Evolutionary conservation across 2,329 filamentous ascomycete species (phyloP).

Genomic region (Pseudogymnoascus sp.): DNA sequence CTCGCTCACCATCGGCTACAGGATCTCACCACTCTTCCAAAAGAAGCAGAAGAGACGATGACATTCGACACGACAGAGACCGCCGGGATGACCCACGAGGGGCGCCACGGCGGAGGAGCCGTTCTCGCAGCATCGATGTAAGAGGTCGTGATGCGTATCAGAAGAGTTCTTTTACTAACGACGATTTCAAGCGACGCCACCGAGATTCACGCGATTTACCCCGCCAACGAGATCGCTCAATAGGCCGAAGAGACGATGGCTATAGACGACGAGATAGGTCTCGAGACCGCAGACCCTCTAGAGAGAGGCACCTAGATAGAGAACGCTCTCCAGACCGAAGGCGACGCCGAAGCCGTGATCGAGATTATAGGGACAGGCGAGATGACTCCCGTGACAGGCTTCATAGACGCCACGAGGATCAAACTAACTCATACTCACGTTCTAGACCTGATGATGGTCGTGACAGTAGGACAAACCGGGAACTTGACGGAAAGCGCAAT

Average conservation of each 20-base stretch:
- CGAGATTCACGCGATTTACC: constrained; percentile 48
- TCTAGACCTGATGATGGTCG: constrained; percentile 58
- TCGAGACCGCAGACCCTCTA: constrained; percentile 54
- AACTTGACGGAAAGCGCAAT: constrained; percentile 39
- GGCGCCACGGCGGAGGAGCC: constrained; percentile 44
- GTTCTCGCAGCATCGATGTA: constrained; percentile 55
- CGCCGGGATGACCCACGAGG: constrained; percentile 41
- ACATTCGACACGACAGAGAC: constrained; percentile 42
- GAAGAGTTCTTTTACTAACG: constrained; percentile 32
- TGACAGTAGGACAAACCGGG: constrained; percentile 42
- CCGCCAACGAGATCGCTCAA: constrained; percentile 60
- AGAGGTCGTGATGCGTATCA: constrained; percentile 29
- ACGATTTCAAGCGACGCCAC: constrained; percentile 43
- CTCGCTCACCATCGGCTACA: constrained; percentile 88
- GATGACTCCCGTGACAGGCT: constrained; percentile 63
- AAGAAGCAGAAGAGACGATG: constrained; percentile 41
- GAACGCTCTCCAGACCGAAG: constrained; percentile 50
- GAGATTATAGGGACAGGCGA: constrained; percentile 59
- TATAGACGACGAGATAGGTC: constrained; percentile 53
- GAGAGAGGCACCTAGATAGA: constrained; percentile 45
- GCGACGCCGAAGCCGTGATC: constrained; percentile 56
- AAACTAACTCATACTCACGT: constrained; percentile 60
- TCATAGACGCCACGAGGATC: constrained; percentile 57
- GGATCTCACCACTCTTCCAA: constrained; percentile 68
- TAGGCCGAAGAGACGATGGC: constrained; percentile 59